Conservation (phyloP, 2,329 filamentous ascomycete genomes). For the Penicillium thymicola region DNA sequence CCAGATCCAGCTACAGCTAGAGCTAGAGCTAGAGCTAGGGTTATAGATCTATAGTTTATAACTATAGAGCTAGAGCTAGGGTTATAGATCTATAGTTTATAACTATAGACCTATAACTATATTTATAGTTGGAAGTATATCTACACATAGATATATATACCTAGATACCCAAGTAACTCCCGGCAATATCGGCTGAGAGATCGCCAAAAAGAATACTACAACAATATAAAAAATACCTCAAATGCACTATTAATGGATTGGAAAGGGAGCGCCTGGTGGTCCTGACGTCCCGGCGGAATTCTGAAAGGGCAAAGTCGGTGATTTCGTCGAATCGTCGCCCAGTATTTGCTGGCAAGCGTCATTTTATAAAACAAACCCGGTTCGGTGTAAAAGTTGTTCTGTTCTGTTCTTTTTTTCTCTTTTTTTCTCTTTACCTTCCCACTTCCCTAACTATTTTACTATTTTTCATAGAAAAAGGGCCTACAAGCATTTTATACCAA, state of each 20-base stretch:
- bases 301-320: slow-evolving; percentile 14
- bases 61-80: neutral
- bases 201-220: neutral
- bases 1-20: neutral
- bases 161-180: neutral
- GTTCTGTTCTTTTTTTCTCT: neutral
- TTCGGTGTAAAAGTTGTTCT: neutral
- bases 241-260: neutral
- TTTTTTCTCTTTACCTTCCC: neutral
- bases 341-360: slow-evolving; percentile 6
- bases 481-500: neutral
- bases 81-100: too few species aligned
- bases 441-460: neutral
- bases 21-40: neutral
- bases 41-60: too few species aligned
- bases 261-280: neutral
- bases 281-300: neutral
- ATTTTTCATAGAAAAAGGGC: neutral
- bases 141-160: neutral
- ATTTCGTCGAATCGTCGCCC: slow-evolving; percentile 23
- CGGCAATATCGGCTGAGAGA: neutral
- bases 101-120: neutral
- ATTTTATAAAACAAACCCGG: neutral
- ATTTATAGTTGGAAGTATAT: neutral
- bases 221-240: neutral